Evolutionary conservation across 2,329 filamentous ascomycete species (phyloP), one percentile per base, ranked within the genome.

Genomic region (Ophiocordyceps camponoti-saundersi): DNA sequence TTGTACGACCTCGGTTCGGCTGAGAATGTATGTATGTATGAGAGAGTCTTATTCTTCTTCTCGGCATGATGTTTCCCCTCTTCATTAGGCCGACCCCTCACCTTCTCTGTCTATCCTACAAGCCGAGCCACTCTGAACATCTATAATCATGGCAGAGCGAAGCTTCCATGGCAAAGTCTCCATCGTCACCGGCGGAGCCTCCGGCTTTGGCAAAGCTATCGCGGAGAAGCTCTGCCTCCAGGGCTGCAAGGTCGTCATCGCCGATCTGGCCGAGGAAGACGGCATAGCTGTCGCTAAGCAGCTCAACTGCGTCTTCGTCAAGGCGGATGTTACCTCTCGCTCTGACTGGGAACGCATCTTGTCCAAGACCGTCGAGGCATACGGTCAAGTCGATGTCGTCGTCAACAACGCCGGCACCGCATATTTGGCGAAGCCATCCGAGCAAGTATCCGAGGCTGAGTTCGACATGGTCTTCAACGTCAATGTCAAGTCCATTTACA

Each of bases 381-480:
- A 65, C 49, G 73, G 73, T 1, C 62, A 65, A 29, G 59, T 81
- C 34, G 76, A 81, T 51, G 65, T 75, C 18, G 65, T 80, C 15
- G 65, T 81, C 46, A 80, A 44, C 59, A 80, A 80, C 53, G 77
- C 77, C 0, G 77, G 77, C 0, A 68, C 67, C 1, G 69, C 70
- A 1, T 80, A 81, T 56, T 52, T 57, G 13, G 80, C 80, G 56
- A 80, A 80, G 65, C 70, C 78, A 1, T 82, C 79, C 0, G 61
- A 71, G 26, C 68, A 78, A 0, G 80, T 84, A 2, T 80, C 77
- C 0, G 77, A 82, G 46, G 66, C 68, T 5, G 80, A 85, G 44
- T 85, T 80, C 50, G 77, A 84, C 53, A 66, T 71, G 43, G 75
- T 80, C 36, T 80, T 85, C 58, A 71, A 72, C 47, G 78, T 84